A percentile compares a stretch with the other conserved stretches of the same genome.
phyloP scores from a whole-genome alignment of 176 grass and related monocot genomes.

The Thinopyrum elongatum region DNA sequence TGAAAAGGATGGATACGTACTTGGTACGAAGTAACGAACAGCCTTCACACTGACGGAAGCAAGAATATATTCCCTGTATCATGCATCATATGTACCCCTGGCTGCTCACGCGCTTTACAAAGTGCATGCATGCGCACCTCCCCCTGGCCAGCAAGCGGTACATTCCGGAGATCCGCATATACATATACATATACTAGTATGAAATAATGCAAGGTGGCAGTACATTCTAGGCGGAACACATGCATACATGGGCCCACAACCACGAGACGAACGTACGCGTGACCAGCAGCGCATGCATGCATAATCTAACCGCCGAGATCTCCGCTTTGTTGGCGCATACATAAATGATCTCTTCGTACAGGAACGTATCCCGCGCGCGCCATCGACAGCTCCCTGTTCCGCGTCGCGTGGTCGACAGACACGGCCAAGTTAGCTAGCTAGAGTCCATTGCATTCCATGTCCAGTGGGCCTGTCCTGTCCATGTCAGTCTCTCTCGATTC shows the following conservation, averaged over 20 bases:
- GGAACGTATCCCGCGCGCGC: background rate
- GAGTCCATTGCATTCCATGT: background rate
- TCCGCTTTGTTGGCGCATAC: background rate
- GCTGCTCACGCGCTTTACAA: background rate
- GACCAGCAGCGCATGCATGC: background rate
- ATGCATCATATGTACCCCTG: background rate
- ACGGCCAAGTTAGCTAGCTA: background rate
- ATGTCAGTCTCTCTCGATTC: background rate
- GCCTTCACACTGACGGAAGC: slow-evolving; percentile 23
- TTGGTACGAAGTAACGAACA: background rate
- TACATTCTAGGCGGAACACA: background rate
- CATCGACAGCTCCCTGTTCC: background rate
- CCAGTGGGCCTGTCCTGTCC: background rate
- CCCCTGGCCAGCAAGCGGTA: background rate
- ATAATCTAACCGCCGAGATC: background rate
- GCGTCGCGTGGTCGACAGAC: background rate
- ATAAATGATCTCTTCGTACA: background rate
- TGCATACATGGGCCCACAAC: background rate
- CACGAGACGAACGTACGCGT: background rate
- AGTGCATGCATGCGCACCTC: background rate
- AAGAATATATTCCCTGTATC: slow-evolving; percentile 38
- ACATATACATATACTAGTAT: too few species aligned
- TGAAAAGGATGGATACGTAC: background rate
- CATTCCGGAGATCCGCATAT: background rate
- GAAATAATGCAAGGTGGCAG: too few species aligned